Base-by-base conservation (phyloP, 345 rosid species). In the Brassica rapa region DNA sequence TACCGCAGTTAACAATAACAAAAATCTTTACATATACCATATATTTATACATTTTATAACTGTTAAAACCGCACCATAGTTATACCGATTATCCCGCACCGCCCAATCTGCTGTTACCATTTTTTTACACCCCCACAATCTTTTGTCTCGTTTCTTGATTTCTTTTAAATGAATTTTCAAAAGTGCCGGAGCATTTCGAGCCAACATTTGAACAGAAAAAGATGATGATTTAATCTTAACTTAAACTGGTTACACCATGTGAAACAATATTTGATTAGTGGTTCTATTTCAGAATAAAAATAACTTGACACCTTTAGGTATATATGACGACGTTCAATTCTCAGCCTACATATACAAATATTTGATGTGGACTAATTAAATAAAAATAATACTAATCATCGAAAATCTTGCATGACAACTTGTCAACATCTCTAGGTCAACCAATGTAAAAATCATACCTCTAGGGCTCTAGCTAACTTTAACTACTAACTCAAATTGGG, bases 371-470 rank as follows among this genome's bases (percentile, higher is more conserved):
- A n/a, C 24, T 62, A 32, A 30, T 14, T 62, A 62, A 62, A 30
- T 6, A 62, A 62, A 62, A 62, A 19, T 66, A 30, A 37, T 2
- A 10, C 12, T 37, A 15, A 19, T 66, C 43, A 37, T 21, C 69
- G 53, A 66, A 35, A 66, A 21, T 35, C 3, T 66, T 37, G 69
- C 53, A 66, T 37, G 24, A 41, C 4, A 41, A 41, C 71, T 66
- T 41, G 33, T 66, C 71, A 66, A 70, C 49, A 70, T 55, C 29
- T 12, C 49, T 55, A 70, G 53, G 64, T 70, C 64, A 70, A 70
- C 51, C 32, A 55, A 21, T 70, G 74, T 70, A 51, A 19, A 32
- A 56, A 64, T 27, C 32, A 49, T 6, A 67, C 33, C 6, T 37
- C 35, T 67, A 43, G 57, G 43, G 21, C 6, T 37, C 35, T 67